Conservation (phyloP, 73 alveolate species). For the Paramecium biaurelia region DNA sequence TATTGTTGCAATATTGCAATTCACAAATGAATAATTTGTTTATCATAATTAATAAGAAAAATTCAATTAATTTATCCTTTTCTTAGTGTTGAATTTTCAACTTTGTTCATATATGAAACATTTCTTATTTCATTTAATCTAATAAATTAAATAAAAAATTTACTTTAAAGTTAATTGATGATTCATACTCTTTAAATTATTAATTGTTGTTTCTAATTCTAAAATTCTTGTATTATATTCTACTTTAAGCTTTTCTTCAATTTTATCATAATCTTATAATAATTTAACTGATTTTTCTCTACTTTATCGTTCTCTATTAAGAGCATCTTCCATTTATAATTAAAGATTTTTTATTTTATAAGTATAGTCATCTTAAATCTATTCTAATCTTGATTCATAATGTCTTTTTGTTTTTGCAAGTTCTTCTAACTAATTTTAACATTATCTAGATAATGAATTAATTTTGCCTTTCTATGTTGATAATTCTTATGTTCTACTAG, state of each 20-base stretch:
- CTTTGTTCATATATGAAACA: conserved; percentile 7
- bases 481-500: conserved; percentile 43
- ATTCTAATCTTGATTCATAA: conserved; percentile 51
- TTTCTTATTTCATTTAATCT: conserved; percentile 35
- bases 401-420: conserved; percentile 38
- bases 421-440: conserved; percentile 14
- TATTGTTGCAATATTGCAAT: not conserved
- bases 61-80: not conserved
- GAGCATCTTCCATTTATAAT: conserved; percentile 34
- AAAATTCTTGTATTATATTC: not conserved
- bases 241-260: conserved; percentile 11
- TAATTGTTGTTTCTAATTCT: conserved; percentile 13
- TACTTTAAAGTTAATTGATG: conserved; percentile 27
- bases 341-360: conserved; percentile 18
- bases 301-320: not conserved
- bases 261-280: conserved; percentile 26
- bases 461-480: conserved; percentile 12
- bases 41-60: not conserved
- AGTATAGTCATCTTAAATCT: conserved; percentile 37
- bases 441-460: not conserved
- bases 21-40: not conserved
- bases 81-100: not conserved
- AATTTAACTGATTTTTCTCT: conserved; percentile 47
- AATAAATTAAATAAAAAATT: not conserved
- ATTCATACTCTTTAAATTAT: not conserved